Percentiles rank a stretch among this genome's conserved stretches.
Conservation (phyloP, 140 eudicot species). For the Bidens hawaiensis region DNA sequence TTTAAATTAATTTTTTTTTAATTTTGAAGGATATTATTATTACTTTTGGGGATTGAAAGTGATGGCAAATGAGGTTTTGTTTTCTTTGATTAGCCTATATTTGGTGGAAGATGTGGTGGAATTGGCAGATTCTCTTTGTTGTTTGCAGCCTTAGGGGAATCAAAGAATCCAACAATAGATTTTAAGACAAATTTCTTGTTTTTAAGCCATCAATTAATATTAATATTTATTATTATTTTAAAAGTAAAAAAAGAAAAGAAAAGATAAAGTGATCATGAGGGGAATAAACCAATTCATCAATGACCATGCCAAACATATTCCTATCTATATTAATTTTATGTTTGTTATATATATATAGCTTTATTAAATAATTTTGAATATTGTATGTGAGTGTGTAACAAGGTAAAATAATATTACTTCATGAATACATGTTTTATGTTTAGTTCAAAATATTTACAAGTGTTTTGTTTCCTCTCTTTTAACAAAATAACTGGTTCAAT, state of each 20-base stretch:
- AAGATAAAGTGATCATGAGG: slow-evolving; percentile 25
- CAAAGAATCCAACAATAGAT: slow-evolving; percentile 91
- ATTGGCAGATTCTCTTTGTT: slow-evolving; percentile 90
- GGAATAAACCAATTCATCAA: slow-evolving; percentile 44
- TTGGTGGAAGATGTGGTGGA: slow-evolving; percentile 56
- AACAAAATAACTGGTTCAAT: too few relatives aligned
- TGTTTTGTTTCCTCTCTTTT: too few relatives aligned
- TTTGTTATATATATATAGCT: not conserved
- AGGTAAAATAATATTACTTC: too few relatives aligned
- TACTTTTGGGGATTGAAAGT: slow-evolving; percentile 50
- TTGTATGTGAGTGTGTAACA: too few relatives aligned
- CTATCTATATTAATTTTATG: not conserved
- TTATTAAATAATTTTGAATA: not conserved
- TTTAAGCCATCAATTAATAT: slow-evolving; percentile 45
- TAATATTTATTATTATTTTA: slow-evolving; percentile 14
- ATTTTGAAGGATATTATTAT: slow-evolving; percentile 42
- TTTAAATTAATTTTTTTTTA: too few relatives aligned
- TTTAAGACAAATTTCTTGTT: slow-evolving; percentile 64
- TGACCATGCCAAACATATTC: slow-evolving; percentile 8
- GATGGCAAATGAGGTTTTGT: slow-evolving; percentile 38
- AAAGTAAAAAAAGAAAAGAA: not conserved
- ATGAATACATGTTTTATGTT: too few relatives aligned
- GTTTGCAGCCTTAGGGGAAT: slow-evolving; percentile 75
- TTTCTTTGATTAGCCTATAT: slow-evolving; percentile 24
- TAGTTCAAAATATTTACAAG: too few relatives aligned